These are phyloP conservation scores for Pulveroboletus ravenelii DNA, from an alignment of 768 basidiomycete genomes.

Conservation along the genomic window DNA sequence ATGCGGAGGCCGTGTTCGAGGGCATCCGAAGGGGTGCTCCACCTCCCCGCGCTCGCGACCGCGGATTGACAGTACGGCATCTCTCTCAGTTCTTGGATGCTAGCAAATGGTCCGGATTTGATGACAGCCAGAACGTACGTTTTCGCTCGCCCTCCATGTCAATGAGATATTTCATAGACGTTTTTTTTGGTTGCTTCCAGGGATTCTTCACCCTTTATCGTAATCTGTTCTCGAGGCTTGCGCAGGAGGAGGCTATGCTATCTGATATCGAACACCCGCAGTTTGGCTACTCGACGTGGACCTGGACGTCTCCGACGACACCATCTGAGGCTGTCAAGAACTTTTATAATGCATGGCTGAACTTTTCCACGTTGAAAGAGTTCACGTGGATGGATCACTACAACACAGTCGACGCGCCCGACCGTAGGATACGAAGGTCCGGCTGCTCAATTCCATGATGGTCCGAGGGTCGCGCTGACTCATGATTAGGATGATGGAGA, in stretches of 20 bases:
- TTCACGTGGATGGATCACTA: constrained; percentile 87
- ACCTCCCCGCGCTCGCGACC: constrained; percentile 51
- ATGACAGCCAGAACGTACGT: constrained; percentile 58
- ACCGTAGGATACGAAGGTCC: constrained; percentile 76
- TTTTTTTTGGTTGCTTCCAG: constrained; percentile 36
- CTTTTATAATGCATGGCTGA: constrained; percentile 86
- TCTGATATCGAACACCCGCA: constrained; percentile 60
- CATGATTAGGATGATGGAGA: constrained; percentile 75
- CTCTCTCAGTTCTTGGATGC: constrained; percentile 81
- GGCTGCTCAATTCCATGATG: constrained; percentile 7
- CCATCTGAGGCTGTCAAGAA: constrained; percentile 50
- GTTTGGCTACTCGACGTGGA: constrained; percentile 77
- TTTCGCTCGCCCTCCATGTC: not conserved
- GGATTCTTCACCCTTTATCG: constrained; percentile 88
- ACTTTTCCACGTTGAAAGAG: constrained; percentile 82
- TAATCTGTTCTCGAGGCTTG: constrained; percentile 78
- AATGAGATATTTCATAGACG: not conserved
- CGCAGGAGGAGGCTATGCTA: constrained; percentile 63
- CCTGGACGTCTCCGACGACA: constrained; percentile 53
- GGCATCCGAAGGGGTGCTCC: constrained; percentile 71
- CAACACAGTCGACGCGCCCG: constrained; percentile 80
- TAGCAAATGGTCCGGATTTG: constrained; percentile 59
- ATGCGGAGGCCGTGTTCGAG: constrained; percentile 80
- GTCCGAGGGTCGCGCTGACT: not conserved
- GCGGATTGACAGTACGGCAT: constrained; percentile 77